Evolutionary conservation across 2,329 filamentous ascomycete species (phyloP), one percentile per base, ranked within the genome.

Genomic region (Hypoxylon sp.): DNA sequence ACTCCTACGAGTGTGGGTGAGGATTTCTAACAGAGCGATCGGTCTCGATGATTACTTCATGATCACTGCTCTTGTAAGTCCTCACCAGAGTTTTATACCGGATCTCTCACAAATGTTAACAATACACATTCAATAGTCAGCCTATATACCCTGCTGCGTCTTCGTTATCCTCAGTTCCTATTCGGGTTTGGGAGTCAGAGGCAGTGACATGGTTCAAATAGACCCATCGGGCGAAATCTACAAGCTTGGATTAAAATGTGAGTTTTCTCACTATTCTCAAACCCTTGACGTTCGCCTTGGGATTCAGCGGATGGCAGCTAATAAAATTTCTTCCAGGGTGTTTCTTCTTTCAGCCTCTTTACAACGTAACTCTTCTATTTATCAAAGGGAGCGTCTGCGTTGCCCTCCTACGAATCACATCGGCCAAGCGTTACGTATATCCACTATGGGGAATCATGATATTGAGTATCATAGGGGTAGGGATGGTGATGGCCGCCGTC

Each of bases 361-460:
- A 61, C 27, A 21, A 52, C 9, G 31, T 37, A 23, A 53, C 42
- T 21, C 25, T 59, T 5, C 52, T 52, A 1, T 57, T 55, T 16
- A 52, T 62, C 55, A 62, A 61, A 36, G 12, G 36, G 13, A 59
- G 55, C 29, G 51, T 62, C 20, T 59, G 60, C 38, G 40, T 49
- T 23, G 52, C 57, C 21, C 55, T 62, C 7, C 20, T 62, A 11
- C 52, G 60, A 7, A 51, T 62, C 34, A 48, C 57, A 9, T 30
- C 16, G n/a, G 19, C 41, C 7, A 58, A 52, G 42, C 47, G 38
- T 27, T 61, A 54, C 25, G 44, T 50, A 2, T 47, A 59, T 11
- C 55, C 58, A 8, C 11, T 62, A 8, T 61, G 60, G 60, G 4
- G 30, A 8, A 26, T 57, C 19, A 59, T 62, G 13, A 11, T 45